Conservation (phyloP, 352 stramenopile species). For the Nannochloropsis limnetica region DNA sequence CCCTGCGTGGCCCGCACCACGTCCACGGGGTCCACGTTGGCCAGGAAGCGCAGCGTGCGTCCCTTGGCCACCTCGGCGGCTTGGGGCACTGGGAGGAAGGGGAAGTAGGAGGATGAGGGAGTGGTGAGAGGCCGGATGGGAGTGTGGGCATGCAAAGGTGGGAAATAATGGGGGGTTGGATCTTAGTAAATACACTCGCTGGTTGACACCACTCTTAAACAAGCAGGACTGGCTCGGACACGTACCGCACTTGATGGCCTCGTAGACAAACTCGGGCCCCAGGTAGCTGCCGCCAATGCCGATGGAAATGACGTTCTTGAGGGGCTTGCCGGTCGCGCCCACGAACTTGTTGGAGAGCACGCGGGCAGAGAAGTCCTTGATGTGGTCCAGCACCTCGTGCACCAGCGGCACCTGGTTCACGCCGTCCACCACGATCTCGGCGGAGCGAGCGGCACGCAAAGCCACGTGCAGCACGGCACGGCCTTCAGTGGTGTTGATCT, state of each 20-base stretch:
- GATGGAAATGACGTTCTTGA: slow-evolving; percentile 90
- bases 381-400: slow-evolving; percentile 72
- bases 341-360: slow-evolving; percentile 64
- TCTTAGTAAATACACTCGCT: background rate
- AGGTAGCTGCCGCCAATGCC: slow-evolving; percentile 87
- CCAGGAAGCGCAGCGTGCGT: slow-evolving; percentile 83
- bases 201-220: background rate
- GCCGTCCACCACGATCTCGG: slow-evolving; percentile 67
- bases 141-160: background rate
- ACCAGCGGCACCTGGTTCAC: slow-evolving; percentile 85
- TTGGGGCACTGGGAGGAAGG: slow-evolving; percentile 60
- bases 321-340: slow-evolving; percentile 81
- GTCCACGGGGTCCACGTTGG: slow-evolving; percentile 96
- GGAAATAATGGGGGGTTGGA: background rate
- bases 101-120: background rate
- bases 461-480: slow-evolving; percentile 90
- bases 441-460: slow-evolving; percentile 65
- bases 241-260: slow-evolving; percentile 66
- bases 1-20: slow-evolving; percentile 73
- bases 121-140: background rate
- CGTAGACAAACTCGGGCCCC: slow-evolving; percentile 90
- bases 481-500: slow-evolving; percentile 92
- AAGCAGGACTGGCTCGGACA: background rate
- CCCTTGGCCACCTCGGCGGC: slow-evolving; percentile 68
- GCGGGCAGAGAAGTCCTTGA: slow-evolving; percentile 68